Evolutionary conservation across 176 grass and related monocot species (phyloP), one percentile per base, ranked within the genome.

Genomic region (Eleusine coracana): DNA sequence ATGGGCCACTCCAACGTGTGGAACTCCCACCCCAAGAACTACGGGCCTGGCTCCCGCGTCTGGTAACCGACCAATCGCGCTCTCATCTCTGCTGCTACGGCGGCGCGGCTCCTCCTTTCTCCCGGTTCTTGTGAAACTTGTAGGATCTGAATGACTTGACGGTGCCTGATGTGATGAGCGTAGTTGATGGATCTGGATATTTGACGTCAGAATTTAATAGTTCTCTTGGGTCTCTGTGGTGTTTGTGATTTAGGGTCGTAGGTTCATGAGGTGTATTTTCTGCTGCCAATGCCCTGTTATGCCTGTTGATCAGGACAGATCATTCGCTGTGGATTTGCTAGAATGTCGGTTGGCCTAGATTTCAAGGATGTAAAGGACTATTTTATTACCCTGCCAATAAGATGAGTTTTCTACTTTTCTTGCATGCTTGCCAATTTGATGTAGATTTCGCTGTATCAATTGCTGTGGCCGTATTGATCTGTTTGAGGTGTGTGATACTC

Each of bases 11-110:
- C 85, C 29, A 90, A 93, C 78, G 87, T 93, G 21, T 93, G 91
- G 91, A 93, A 88, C 68, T 90, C 88, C 18, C 91, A 93, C 49
- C 91, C 91, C 41, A 93, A 93, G 85, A 93, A 72, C 91, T 93
- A 93, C 70, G 91, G 91, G 12, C 88, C 91, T 27, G 88, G 88
- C 0, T 93, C 91, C 71, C 91, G 88, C 23, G 91, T 87, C 79
- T 90, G 91, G 91, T 93, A 80, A 21, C 3, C 15, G 0, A 5
- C 3, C 29, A 5, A 4, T 15, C 12, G 3, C 31, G n/a, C 13
- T 44, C 36, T 55, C 50, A 0, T 45, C 66, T 55, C 66, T 15
- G 10, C 41, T 1, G 40, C 38, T 41, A 0, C 2, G 40, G 40
- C 7, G 6, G 40, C 10, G 21, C 6, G 55, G 20, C 56, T 10